Conservation (phyloP, 2,329 filamentous ascomycete species). For the Talaromyces sp. region DNA sequence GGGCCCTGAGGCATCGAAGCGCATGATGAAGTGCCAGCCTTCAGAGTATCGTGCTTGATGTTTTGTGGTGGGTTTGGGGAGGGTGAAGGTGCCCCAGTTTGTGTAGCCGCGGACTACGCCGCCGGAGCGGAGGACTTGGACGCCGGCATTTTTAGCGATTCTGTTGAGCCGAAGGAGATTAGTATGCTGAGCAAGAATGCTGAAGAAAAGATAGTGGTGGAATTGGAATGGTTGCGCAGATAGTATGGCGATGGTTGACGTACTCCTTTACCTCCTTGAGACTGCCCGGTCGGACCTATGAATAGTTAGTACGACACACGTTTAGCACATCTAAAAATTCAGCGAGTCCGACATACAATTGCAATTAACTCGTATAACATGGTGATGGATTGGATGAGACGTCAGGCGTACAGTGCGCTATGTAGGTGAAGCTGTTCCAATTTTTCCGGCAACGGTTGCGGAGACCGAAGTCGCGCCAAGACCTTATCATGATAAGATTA, state of each 20-base stretch:
- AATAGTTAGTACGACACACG: conserved; percentile 13
- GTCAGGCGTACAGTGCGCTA: conserved; percentile 19
- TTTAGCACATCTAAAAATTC: too few species aligned
- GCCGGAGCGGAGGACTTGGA: conserved; percentile 73
- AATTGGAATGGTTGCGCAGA: conserved; percentile 7
- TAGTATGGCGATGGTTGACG: conserved; percentile 31
- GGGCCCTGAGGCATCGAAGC: conserved; percentile 75
- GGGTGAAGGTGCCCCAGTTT: conserved; percentile 91
- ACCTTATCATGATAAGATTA: conserved; percentile 3
- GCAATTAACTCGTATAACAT: conserved; percentile 99
- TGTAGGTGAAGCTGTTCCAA: neutral
- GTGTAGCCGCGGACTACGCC: conserved; percentile 88
- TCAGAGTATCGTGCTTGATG: conserved; percentile 79
- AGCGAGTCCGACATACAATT: conserved; percentile 61
- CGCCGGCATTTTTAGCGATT: conserved; percentile 82
- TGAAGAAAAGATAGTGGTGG: neutral
- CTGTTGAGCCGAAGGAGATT: conserved; percentile 44
- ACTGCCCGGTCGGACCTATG: conserved; percentile 85
- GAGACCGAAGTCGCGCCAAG: conserved; percentile 1
- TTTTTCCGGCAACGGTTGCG: conserved; percentile 3
- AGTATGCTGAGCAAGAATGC: too few species aligned
- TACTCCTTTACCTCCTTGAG: conserved; percentile 94
- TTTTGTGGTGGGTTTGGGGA: conserved; percentile 73
- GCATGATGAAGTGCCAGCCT: conserved; percentile 97
- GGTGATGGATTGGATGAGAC: conserved; percentile 24